Percentiles rank a stretch among this genome's conserved stretches.
phyloP scores from a whole-genome alignment of 345 rosid species.

The Linum usitatissimum region DNA sequence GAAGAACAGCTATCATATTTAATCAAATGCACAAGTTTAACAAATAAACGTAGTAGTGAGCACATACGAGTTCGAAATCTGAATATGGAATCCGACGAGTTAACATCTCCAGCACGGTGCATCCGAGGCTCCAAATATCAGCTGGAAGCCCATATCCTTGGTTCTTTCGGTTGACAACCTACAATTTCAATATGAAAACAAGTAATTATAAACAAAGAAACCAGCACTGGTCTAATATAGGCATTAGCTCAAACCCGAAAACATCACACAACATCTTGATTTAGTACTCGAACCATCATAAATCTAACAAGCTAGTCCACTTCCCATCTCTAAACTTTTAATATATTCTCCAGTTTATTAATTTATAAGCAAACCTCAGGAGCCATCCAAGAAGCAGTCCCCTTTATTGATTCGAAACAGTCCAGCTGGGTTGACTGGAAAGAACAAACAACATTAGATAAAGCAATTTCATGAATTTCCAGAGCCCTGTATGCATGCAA shows the following conservation, averaged over 20 bases:
- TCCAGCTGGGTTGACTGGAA: slow-evolving; percentile 45
- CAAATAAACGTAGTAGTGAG: background rate
- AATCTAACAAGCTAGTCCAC: too few species aligned
- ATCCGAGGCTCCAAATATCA: slow-evolving; percentile 26
- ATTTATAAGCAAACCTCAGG: background rate
- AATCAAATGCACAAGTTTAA: too few species aligned
- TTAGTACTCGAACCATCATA: too few species aligned
- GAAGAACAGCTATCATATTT: too few species aligned
- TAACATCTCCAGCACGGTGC: slow-evolving; percentile 21
- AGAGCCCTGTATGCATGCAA: background rate
- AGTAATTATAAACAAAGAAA: background rate
- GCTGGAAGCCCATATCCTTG: slow-evolving; percentile 21
- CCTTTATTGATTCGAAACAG: background rate
- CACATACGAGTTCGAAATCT: slow-evolving; percentile 16
- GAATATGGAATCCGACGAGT: slow-evolving; percentile 16
- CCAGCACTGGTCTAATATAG: too few species aligned
- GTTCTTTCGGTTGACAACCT: slow-evolving; percentile 19
- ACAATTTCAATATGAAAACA: background rate
- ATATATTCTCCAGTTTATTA: too few species aligned
- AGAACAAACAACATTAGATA: slow-evolving; percentile 1
- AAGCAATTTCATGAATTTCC: slow-evolving; percentile 7
- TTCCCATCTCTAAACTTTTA: too few species aligned
- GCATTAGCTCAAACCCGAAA: too few species aligned
- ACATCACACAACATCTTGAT: too few species aligned
- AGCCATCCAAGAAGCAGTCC: slow-evolving; percentile 3